Evolutionary conservation across 2,329 filamentous ascomycete genomes (phyloP), one percentile per base, ranked within the genome.

Genomic region (Xylariaceae sp.): DNA sequence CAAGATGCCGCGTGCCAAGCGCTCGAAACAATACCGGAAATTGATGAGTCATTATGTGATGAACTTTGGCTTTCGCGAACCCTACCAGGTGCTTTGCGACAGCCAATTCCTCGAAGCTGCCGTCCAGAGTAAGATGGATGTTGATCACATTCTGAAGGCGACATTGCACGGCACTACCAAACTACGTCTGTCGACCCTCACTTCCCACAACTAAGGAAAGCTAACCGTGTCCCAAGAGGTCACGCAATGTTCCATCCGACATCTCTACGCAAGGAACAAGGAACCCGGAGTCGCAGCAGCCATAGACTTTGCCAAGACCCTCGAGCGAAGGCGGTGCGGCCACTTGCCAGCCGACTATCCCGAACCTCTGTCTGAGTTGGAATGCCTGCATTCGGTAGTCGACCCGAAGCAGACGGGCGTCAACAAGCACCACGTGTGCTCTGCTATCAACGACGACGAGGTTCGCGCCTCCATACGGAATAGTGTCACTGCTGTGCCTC

Each of bases 41-140:
- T 82, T 96, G 61, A 94, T 98, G 84, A 85, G 89, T 69, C 85
- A 92, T 64, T 95, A 91, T 77, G 82, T 84, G 63, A 78, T 92
- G 66, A 83, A 82, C 49, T 96, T 95, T 64, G 85, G 86, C 49
- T 96, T 96, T 67, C 88, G 91, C 57, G 87, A 93, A 69, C 90
- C 93, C 10, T 97, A 96, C 70, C 93, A 97, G 71, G 85, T 95
- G 41, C 73, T 95, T 35, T 83, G 96, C 50, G 91, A 95, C 63
- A 87, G 88, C 48, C 82, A 90, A 54, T 88, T 97, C 58, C 79
- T 97, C 41, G 77, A 80, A 60, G 88, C 94, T 64, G 83, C 90
- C 19, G 81, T 85, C 54, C 80, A 81, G 40, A 93, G 87, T 72
- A 93, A 92, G 61, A 95, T 96, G 86, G 86, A 95, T 51, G 73